Conservation (phyloP, 139 green algal species). For the Chlamydomonas sphaeroides region DNA sequence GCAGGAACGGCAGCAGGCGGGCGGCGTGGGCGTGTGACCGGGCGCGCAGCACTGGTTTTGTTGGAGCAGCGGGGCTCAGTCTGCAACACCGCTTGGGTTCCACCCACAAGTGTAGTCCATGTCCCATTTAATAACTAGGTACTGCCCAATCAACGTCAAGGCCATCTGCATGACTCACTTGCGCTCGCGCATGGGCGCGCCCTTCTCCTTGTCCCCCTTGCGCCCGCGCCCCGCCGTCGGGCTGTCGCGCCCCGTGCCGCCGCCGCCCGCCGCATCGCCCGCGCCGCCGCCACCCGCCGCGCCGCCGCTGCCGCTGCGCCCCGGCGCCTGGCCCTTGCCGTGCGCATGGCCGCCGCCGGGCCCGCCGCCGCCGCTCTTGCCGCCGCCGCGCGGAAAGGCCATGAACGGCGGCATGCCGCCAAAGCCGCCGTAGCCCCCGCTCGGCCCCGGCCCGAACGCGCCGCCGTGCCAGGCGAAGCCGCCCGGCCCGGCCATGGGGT, state of each 20-base stretch:
- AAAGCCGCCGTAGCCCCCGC: not conserved
- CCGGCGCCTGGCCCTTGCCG: not conserved
- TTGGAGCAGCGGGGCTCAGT: no score
- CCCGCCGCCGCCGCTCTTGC: not conserved
- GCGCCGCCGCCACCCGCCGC: not conserved
- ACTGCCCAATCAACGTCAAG: no score
- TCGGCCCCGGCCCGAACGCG: no score
- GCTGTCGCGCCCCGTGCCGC: conserved; percentile 3
- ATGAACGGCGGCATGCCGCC: not conserved
- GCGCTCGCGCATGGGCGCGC: not conserved
- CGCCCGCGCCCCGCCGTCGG: not conserved
- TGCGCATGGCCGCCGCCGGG: not conserved
- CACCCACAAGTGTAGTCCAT: no score
- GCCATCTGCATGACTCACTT: no score
- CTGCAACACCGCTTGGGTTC: no score
- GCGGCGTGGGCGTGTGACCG: no score
- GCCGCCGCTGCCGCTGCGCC: not conserved
- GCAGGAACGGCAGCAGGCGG: not conserved
- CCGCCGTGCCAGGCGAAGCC: no score
- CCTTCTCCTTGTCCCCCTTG: conserved; percentile 10
- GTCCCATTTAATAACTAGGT: no score
- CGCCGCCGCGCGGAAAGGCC: no score
- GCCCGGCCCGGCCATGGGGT: no score
- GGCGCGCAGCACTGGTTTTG: no score
- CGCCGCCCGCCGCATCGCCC: not conserved